Evolutionary conservation across 2,329 filamentous ascomycete species (phyloP).

Genomic region (Trichoderma arundinaceum): DNA sequence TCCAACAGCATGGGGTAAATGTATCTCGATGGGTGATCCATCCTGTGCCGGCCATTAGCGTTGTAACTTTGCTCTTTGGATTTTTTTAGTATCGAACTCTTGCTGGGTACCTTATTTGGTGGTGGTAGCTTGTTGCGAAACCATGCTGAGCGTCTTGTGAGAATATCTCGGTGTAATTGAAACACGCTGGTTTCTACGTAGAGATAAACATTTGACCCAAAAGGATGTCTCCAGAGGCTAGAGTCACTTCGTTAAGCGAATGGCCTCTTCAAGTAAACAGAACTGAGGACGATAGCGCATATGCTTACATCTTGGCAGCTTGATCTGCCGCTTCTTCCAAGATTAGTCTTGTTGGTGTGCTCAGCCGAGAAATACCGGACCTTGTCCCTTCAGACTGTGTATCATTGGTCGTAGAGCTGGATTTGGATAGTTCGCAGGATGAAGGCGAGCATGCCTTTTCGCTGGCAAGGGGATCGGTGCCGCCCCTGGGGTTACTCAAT

Average conservation of each 20-base stretch:
- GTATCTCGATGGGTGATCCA: constrained; percentile 39
- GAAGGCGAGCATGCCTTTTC: constrained; percentile 32
- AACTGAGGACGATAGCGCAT: neutral
- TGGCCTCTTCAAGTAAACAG: neutral
- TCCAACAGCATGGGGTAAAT: constrained; percentile 37
- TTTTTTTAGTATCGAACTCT: neutral
- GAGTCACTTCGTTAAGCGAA: neutral
- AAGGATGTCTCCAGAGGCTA: constrained; percentile 43
- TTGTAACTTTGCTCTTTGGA: neutral
- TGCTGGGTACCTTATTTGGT: constrained; percentile 37
- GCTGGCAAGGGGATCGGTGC: neutral
- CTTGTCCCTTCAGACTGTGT: neutral
- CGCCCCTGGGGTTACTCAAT: constrained; percentile 29
- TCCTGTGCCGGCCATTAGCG: constrained; percentile 36
- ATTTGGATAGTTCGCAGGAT: constrained; percentile 30
- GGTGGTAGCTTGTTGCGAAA: constrained; percentile 44
- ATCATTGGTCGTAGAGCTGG: neutral
- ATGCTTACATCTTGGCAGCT: constrained; percentile 38
- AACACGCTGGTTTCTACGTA: constrained; percentile 37
- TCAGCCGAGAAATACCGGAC: constrained; percentile 2
- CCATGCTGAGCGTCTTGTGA: constrained; percentile 44
- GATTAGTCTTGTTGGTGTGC: constrained; percentile 35
- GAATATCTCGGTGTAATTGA: constrained; percentile 45
- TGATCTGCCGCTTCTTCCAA: constrained; percentile 40
- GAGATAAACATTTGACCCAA: constrained; percentile 45